A percentile compares a stretch with the other conserved stretches of the same genome.
Conservation (phyloP, 306 rosid species). For the Lathyrus aphaca region DNA sequence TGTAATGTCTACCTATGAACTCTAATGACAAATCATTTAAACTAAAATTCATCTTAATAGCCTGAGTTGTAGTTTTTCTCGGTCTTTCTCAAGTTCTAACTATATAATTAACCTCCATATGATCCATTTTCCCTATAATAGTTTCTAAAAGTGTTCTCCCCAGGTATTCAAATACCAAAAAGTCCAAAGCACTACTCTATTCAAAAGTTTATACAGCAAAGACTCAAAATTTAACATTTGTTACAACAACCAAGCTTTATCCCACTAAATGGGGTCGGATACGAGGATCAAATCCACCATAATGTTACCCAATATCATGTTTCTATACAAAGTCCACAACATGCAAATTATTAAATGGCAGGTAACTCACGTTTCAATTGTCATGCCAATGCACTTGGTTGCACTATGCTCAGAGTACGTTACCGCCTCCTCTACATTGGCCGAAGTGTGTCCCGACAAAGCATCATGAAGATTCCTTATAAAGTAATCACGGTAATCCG, state of each 20-base stretch:
- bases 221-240: slow-evolving; percentile 3
- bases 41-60: not conserved
- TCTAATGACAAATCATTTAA: not conserved
- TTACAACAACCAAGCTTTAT: too few relatives aligned
- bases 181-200: not conserved
- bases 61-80: not conserved
- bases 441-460: slow-evolving; percentile 95
- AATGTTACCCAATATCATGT: too few relatives aligned
- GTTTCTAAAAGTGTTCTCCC: not conserved
- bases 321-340: too few relatives aligned
- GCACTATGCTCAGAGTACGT: slow-evolving; percentile 91
- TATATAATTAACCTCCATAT: not conserved
- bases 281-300: too few relatives aligned
- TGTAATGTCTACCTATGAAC: not conserved
- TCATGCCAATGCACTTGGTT: slow-evolving; percentile 95
- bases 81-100: not conserved
- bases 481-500: slow-evolving; percentile 92
- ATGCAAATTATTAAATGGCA: slow-evolving; percentile 2
- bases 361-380: slow-evolving; percentile 83
- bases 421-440: slow-evolving; percentile 94
- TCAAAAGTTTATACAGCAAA: slow-evolving; percentile 16
- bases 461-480: slow-evolving; percentile 94
- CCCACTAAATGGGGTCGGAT: too few relatives aligned
- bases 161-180: not conserved
- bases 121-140: not conserved